These are phyloP conservation scores for Xanthoconium purpureum DNA, from an alignment of 768 basidiomycete species.

Conservation along the genomic window DNA sequence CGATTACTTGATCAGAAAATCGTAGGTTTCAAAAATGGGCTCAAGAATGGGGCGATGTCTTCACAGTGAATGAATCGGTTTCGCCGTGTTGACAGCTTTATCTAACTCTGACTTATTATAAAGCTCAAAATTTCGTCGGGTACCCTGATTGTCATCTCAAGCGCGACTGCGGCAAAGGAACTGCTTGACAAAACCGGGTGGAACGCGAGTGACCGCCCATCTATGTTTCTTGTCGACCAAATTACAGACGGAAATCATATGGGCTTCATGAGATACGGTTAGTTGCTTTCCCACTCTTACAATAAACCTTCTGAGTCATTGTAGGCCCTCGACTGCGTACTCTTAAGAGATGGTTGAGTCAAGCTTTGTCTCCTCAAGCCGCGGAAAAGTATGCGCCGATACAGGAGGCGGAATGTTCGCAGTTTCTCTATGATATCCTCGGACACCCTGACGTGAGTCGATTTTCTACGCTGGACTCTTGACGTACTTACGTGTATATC, in stretches of 20 bases:
- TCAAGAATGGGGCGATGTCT: slow-evolving; percentile 5
- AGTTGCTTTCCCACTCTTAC: not conserved
- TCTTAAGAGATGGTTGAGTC: slow-evolving; percentile 1
- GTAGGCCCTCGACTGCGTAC: slow-evolving; percentile 3
- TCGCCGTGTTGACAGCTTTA: too few species aligned
- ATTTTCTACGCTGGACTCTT: not conserved
- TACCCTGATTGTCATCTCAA: slow-evolving; percentile 2
- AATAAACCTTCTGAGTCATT: not conserved
- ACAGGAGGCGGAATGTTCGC: slow-evolving; percentile 4
- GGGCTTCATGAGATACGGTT: slow-evolving; percentile 3
- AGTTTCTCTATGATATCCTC: slow-evolving; percentile 2
- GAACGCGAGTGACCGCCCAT: slow-evolving; percentile 5
- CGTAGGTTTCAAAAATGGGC: slow-evolving; percentile 6
- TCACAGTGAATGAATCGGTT: not conserved
- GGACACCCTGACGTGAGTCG: not conserved
- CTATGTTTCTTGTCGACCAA: slow-evolving; percentile 1
- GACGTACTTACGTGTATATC: too few species aligned
- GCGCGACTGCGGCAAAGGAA: slow-evolving; percentile 2
- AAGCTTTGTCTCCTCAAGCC: not conserved
- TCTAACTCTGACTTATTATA: not conserved
- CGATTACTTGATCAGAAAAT: too few species aligned
- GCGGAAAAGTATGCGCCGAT: not conserved
- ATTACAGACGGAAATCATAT: slow-evolving; percentile 7
- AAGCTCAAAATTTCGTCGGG: slow-evolving; percentile 8
- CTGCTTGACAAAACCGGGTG: slow-evolving; percentile 4